Evolutionary conservation across 805 yeast genomes (phyloP).

Genomic region (Cyberlindnera galapagoensis): DNA sequence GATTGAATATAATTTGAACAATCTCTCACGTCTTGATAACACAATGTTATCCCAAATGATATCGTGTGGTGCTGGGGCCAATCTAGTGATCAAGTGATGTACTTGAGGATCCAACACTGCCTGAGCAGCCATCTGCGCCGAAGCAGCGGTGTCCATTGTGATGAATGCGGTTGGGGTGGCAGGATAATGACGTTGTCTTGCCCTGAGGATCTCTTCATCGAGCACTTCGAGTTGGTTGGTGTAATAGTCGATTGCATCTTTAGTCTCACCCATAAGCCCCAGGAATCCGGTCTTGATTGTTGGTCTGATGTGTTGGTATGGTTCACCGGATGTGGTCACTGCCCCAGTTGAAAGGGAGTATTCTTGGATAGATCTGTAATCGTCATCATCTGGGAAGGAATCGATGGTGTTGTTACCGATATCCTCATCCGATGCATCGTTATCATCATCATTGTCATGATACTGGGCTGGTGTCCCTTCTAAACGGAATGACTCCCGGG

Average conservation of each 20-base stretch:
- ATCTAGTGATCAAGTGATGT: slow-evolving; percentile 67
- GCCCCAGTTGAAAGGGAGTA: slow-evolving; percentile 16
- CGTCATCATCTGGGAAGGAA: slow-evolving; percentile 13
- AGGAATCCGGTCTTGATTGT: slow-evolving; percentile 49
- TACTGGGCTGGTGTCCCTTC: slow-evolving; percentile 15
- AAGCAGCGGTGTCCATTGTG: slow-evolving; percentile 91
- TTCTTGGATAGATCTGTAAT: slow-evolving; percentile 18
- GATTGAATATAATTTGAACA: slow-evolving; percentile 55
- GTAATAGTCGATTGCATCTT: slow-evolving; percentile 78
- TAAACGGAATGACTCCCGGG: slow-evolving; percentile 20
- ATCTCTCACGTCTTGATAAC: slow-evolving; percentile 65
- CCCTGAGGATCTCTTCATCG: slow-evolving; percentile 62
- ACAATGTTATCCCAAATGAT: slow-evolving; percentile 90
- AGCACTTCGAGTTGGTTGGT: slow-evolving; percentile 60
- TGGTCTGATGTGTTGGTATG: slow-evolving; percentile 47
- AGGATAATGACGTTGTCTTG: slow-evolving; percentile 63
- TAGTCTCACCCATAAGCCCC: slow-evolving; percentile 59
- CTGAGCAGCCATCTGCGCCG: slow-evolving; percentile 96
- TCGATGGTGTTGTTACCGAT: slow-evolving; percentile 5
- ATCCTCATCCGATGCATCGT: slow-evolving; percentile 8
- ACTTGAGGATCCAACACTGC: slow-evolving; percentile 89
- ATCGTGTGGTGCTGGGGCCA: slow-evolving; percentile 97
- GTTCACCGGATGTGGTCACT: slow-evolving; percentile 13
- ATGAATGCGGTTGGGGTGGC: slow-evolving; percentile 90
- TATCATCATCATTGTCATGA: slow-evolving; percentile 10